Base-by-base conservation (phyloP, 2,329 filamentous ascomycete genomes). In the Fusarium sp. region DNA sequence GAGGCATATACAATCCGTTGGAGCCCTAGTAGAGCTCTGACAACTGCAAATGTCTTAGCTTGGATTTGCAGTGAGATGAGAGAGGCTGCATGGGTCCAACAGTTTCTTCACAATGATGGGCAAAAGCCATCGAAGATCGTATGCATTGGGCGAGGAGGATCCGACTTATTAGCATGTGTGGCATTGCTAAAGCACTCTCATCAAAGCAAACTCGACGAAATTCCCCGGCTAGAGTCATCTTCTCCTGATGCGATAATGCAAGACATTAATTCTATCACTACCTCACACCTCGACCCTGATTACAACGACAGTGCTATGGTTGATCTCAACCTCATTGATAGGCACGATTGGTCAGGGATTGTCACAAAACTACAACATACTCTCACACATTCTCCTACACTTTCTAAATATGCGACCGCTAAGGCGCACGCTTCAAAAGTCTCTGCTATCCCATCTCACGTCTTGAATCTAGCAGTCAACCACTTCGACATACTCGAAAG, bases 41-140 rank as follows among this genome's bases (percentile, higher is more conserved):
- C 52, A 5, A 12, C 18, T 15, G 63, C 38, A 2, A 66, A 66
- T 36, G 39, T 66, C 3, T 17, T 66, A 20, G 63, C 50, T 25
- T 66, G 63, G 63, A 52, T 46, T 18, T 65, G 63, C 52, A 59
- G 44, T 52, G 61, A 65, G 39, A 66, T 59, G 50, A 14, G 9
- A 4, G 45, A 66, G 22, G 2, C 45, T 17, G 20, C 33, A 14
- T 66, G 63, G 63, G 22, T 46, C 1, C 45, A 65, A 5, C 52
- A 46, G 4, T 66, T 65, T 7, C 44, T 66, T 15, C 8, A 22
- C 3, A 47, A 38, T 31, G 47, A 65, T 13, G 13, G 42, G 4
- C 15, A 45, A 2, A 36, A 17, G 2, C 4, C 44, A 15, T 50
- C 45, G 0, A 59, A 58, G 6, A 31, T 59, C 1, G 27, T 59